Evolutionary conservation across 1,284 basidiomycete genomes (phyloP), one percentile per base, ranked within the genome.

Genomic region (Taiwanofungus camphoratus): DNA sequence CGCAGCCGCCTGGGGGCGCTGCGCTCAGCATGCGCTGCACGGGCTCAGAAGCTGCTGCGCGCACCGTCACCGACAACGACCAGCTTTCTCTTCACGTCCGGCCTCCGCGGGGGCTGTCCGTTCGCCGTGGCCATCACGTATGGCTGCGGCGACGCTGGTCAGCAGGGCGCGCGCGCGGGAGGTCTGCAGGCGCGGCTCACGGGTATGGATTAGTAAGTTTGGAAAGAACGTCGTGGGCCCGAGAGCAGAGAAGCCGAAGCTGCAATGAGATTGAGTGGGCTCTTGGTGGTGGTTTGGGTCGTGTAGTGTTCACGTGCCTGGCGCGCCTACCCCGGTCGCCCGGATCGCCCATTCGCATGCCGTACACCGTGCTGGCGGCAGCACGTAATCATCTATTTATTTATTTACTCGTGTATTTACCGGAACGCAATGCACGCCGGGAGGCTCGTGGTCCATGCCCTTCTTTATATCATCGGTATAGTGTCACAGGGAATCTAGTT

Each of bases 31-130:
- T 15, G 41, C 18, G 42, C 19, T 35, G 44, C 37, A 42, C 39
- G 32, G 19, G 31, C n/a, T 18, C n/a, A 29, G 11, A 23, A 23
- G 44, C 46, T 46, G 42, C 55, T 44, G 53, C 60, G 76, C 69
- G 77, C 74, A 81, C 87, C 88, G 63, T 91, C 88, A 50, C 86
- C 86, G 27, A 95, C 91, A 32, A 94, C 91, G 30, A 95, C 91
- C 22, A 95, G 76, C 63, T 95, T 95, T 57, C 82, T 77, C 70
- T 91, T 92, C 50, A 87, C 61, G 62, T 93, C 91, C 45, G 90
- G 89, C 61, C 84, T 68, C 49, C 74, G 70, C 41, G 64, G 54
- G 31, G 53, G 50, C 21, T 50, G 45, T 24, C 46, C 46, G 9
- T 50, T 48, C 4, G 48, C 44, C 18, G 50, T 50, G 20, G 48